A percentile compares a stretch with the other conserved stretches of the same genome.
Conservation (phyloP, 2,329 filamentous ascomycete genomes). For the Aspergillus ustus region DNA sequence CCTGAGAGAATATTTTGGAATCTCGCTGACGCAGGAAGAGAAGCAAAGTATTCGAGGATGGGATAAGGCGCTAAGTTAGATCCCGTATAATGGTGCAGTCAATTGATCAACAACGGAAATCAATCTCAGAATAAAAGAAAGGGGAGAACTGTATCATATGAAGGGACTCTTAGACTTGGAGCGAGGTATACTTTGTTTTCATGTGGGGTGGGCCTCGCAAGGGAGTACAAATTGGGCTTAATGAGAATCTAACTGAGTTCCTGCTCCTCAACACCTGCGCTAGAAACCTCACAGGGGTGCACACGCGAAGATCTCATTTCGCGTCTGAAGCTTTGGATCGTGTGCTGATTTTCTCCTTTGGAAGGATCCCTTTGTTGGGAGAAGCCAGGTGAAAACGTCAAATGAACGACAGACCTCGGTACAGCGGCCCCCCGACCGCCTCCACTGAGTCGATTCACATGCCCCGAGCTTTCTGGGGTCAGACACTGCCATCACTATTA, state of each 20-base stretch:
- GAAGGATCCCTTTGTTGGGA: not conserved
- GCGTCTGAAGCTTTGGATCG: not conserved
- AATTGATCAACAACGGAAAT: not conserved
- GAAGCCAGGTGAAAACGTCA: not conserved
- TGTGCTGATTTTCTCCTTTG: slow-evolving; percentile 2
- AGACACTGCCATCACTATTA: slow-evolving; percentile 32
- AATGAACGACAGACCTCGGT: slow-evolving; percentile 23
- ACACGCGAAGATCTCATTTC: not conserved
- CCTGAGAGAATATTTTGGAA: slow-evolving; percentile 51
- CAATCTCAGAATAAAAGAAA: not conserved
- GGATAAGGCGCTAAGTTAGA: slow-evolving; percentile 1
- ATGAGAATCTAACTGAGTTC: not conserved
- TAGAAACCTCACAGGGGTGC: not conserved
- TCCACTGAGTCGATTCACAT: slow-evolving; percentile 27
- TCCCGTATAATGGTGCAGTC: not conserved
- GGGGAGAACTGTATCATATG: not conserved
- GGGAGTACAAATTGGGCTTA: not conserved
- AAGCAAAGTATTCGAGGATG: slow-evolving; percentile 3
- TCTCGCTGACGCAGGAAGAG: slow-evolving; percentile 31
- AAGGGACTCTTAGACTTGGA: not conserved
- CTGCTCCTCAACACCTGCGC: not conserved
- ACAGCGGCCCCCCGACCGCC: slow-evolving; percentile 21
- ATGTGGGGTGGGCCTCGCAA: not conserved
- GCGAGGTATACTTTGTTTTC: not conserved
- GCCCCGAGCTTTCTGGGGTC: slow-evolving; percentile 26